phyloP scores from a whole-genome alignment of 139 green algal species.

The Closterium sp. region DNA sequence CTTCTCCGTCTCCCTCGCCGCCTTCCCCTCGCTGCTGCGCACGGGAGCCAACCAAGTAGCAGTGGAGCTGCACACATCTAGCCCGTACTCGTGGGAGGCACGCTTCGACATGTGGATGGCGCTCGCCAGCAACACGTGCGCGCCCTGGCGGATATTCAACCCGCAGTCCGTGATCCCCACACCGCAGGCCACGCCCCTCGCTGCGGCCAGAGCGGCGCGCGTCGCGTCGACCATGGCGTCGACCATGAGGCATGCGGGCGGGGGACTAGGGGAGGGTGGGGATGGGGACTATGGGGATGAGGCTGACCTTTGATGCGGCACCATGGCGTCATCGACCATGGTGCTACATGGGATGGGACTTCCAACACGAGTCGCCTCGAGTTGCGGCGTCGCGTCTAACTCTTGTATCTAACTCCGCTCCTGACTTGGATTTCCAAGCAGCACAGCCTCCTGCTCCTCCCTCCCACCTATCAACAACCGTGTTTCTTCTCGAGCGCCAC shows the following conservation, averaged over 20 bases:
- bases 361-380: too few species aligned
- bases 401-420: too few species aligned
- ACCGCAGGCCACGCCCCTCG: not conserved
- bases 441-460: too few species aligned
- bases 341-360: too few species aligned
- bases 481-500: too few species aligned
- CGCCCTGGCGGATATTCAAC: not conserved
- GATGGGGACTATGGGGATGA: not conserved
- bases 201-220: not conserved
- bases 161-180: not conserved
- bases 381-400: too few species aligned
- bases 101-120: conserved; percentile 28
- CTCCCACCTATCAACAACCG: too few species aligned
- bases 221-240: not conserved
- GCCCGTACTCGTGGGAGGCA: conserved; percentile 4
- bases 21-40: not conserved
- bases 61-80: conserved; percentile 14
- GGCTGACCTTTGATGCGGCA: not conserved
- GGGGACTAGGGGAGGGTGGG: not conserved
- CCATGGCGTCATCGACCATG: too few species aligned
- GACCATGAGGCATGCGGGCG: not conserved
- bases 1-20: not conserved
- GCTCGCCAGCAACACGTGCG: not conserved
- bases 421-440: too few species aligned
- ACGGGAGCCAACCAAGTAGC: conserved; percentile 17